A percentile compares a stretch with the other conserved stretches of the same genome.
phyloP scores from a whole-genome alignment of 2,329 filamentous ascomycete genomes.

The Ophiostoma himal-ulmi region DNA sequence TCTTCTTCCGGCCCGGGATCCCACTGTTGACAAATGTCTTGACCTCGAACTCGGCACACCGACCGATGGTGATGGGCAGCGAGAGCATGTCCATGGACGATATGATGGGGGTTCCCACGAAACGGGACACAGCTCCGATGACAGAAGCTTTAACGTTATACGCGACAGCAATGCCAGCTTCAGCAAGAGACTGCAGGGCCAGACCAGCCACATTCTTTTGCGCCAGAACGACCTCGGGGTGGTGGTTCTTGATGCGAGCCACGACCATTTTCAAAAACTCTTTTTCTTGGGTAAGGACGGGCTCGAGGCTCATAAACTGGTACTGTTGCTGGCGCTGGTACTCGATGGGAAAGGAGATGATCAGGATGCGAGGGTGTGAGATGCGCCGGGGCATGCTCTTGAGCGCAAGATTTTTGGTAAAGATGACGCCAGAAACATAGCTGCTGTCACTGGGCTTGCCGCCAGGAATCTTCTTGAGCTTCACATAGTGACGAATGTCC shows the following conservation, averaged over 20 bases:
- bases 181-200: slow-evolving; percentile 79
- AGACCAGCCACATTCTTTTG: slow-evolving; percentile 89
- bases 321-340: slow-evolving; percentile 83
- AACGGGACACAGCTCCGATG: slow-evolving; percentile 87
- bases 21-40: slow-evolving; percentile 86
- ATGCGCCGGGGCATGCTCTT: slow-evolving; percentile 95
- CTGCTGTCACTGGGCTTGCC: slow-evolving; percentile 84
- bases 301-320: slow-evolving; percentile 97
- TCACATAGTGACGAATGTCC: slow-evolving; percentile 95
- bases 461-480: slow-evolving; percentile 91
- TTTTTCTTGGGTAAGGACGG: slow-evolving; percentile 91
- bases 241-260: slow-evolving; percentile 78
- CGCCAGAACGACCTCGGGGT: slow-evolving; percentile 81
- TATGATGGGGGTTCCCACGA: slow-evolving; percentile 85
- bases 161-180: slow-evolving; percentile 84
- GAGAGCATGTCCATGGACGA: slow-evolving; percentile 92
- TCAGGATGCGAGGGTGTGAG: slow-evolving; percentile 74
- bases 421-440: slow-evolving; percentile 96
- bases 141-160: slow-evolving; percentile 97
- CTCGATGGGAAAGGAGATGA: slow-evolving; percentile 92
- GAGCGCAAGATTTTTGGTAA: slow-evolving; percentile 91
- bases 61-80: slow-evolving; percentile 67
- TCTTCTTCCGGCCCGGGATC: slow-evolving; percentile 72
- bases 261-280: slow-evolving; percentile 91
- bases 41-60: slow-evolving; percentile 83